Percentiles rank a stretch among this genome's conserved stretches.
These are phyloP conservation scores for Cordyceps farinosa DNA, from an alignment of 2,329 filamentous ascomycete genomes.

Conservation along the genomic window DNA sequence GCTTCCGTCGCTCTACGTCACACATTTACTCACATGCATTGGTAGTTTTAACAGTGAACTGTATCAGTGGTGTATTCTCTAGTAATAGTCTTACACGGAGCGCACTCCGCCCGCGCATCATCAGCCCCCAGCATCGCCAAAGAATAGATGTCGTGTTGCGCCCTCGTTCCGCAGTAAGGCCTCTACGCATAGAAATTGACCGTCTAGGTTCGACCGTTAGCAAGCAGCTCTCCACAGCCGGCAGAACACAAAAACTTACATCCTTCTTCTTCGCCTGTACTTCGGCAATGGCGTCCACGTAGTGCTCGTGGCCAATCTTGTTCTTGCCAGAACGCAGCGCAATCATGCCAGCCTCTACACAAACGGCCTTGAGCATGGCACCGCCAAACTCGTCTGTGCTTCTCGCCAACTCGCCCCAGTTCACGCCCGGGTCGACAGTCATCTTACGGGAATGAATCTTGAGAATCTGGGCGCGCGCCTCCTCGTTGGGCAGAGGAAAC, in stretches of 20 bases:
- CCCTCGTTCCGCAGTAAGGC: background rate
- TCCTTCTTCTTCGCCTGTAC: slow-evolving; percentile 97
- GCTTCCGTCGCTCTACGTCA: background rate
- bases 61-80: slow-evolving; percentile 14
- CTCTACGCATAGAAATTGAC: slow-evolving; percentile 55
- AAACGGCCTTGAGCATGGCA: slow-evolving; percentile 96
- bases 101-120: background rate
- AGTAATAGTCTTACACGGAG: slow-evolving; percentile 16
- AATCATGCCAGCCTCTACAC: slow-evolving; percentile 99
- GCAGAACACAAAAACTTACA: slow-evolving; percentile 41
- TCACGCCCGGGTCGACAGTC: slow-evolving; percentile 88
- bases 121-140: background rate
- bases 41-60: background rate
- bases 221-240: background rate
- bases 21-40: background rate
- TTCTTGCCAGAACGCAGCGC: slow-evolving; percentile 88
- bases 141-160: background rate
- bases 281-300: slow-evolving; percentile 96
- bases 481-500: slow-evolving; percentile 96
- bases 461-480: slow-evolving; percentile 93
- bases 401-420: slow-evolving; percentile 92
- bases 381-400: slow-evolving; percentile 98
- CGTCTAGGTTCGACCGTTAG: slow-evolving; percentile 37
- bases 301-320: slow-evolving; percentile 97
- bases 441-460: slow-evolving; percentile 98